Evolutionary conservation across 768 basidiomycete species (phyloP).

Genomic region (Mrakia frigida): DNA sequence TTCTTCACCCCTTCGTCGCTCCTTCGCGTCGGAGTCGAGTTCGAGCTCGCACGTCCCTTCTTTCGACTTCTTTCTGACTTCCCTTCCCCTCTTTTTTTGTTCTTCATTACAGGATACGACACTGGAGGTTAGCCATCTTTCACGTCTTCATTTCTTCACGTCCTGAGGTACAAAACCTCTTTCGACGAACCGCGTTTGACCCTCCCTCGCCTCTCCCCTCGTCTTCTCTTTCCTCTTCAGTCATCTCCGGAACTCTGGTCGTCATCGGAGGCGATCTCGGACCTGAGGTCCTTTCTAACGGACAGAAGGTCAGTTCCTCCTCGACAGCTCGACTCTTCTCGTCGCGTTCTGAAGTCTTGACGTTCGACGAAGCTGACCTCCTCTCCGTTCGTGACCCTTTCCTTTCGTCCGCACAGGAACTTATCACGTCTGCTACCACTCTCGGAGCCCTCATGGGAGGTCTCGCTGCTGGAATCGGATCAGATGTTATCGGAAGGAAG

Average conservation of each 20-base stretch:
- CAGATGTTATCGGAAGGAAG: constrained; percentile 65
- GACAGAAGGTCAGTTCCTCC: constrained; percentile 55
- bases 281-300: constrained; percentile 53
- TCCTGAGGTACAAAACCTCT: neutral
- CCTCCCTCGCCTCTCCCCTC: neutral
- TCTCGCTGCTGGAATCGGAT: constrained; percentile 61
- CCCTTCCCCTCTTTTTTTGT: neutral
- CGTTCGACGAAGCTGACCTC: neutral
- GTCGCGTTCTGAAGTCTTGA: neutral
- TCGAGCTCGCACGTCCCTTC: neutral
- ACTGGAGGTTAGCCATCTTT: constrained; percentile 52
- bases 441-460: constrained; percentile 73
- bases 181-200: neutral
- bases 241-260: constrained; percentile 74
- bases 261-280: constrained; percentile 65
- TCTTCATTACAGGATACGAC: constrained; percentile 58
- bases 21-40: neutral
- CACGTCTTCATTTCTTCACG: neutral
- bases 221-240: constrained; percentile 35
- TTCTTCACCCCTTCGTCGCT: neutral
- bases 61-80: no score
- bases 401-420: constrained; percentile 51
- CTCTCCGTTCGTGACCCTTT: neutral
- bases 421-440: constrained; percentile 74
- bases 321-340: neutral